Evolutionary conservation across 1,139 yeast species (phyloP), one percentile per base, ranked within the genome.

Genomic region (Starmera stellimalicola): DNA sequence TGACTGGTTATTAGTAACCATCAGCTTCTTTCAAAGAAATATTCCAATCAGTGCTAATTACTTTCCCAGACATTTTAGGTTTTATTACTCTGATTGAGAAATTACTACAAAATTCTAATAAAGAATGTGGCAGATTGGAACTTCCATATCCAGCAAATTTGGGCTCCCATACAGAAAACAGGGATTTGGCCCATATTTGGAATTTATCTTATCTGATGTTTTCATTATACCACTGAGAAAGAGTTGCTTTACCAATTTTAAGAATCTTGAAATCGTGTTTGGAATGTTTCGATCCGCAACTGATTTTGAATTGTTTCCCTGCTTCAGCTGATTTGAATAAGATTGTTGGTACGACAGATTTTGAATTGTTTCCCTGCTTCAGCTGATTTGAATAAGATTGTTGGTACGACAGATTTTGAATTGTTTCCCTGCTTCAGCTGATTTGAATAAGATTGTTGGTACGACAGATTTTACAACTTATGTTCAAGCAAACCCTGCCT

Each of bases 121-220:
- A 36, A 2, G 63, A 65, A 42, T n/a, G n/a, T n/a, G 61, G 67
- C 1, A 61, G 63, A 25, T 55, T 64, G 33, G 41, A 53, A 2
- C 52, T 72, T n/a, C 65, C 77, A 11, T 82, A 68, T 46, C 94
- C 95, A 1, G 52, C 63, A 7, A 73, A 70, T 36, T 55, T 85
- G 19, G 95, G 95, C 0, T 55, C 12, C 63, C 66, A 1, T 72
- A 77, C 43, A 66, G 94, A 47, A 71, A 67, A 32, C 58, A 65
- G 12, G 95, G 95, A 3, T 57, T 85, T 9, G 76, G 88, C 75
- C 88, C 94, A 4, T 88, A 87, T 47, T 58, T 83, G 35, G 93
- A 84, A 38, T 85, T 73, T 46, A 52, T 85, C 18, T 54, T 82
- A 27, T 57, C 67, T n/a, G 82, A 80, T 29, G 73, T 85, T 1